A percentile compares a stretch with the other conserved stretches of the same genome.
Evolutionary conservation across 169 alveolate species (phyloP).

Genomic region (Cryptosporidium andersoni): DNA sequence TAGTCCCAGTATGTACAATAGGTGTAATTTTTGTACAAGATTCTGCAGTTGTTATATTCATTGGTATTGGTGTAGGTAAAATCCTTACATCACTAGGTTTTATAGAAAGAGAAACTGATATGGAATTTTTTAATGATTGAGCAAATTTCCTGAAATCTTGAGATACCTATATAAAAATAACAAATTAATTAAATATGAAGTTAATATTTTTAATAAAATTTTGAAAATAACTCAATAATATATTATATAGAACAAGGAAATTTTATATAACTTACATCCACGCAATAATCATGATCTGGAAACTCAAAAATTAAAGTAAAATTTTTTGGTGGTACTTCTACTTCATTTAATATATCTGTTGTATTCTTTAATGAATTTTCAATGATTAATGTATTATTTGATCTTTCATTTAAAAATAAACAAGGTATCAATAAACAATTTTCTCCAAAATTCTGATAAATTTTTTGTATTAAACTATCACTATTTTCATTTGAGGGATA

Average conservation of each 20-base stretch:
- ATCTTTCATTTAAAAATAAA: slow-evolving; percentile 22
- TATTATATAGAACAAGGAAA: background rate
- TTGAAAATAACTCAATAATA: background rate
- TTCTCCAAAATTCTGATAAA: slow-evolving; percentile 42
- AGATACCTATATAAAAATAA: slow-evolving; percentile 22
- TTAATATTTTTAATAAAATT: background rate
- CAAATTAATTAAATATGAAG: background rate
- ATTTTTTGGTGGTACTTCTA: background rate
- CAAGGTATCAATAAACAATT: slow-evolving; percentile 49
- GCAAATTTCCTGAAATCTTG: slow-evolving; percentile 68
- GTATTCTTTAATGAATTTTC: too few species aligned
- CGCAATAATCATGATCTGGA: slow-evolving; percentile 48
- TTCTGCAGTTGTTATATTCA: slow-evolving; percentile 14
- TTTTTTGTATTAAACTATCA: too few species aligned
- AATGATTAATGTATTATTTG: slow-evolving; percentile 46
- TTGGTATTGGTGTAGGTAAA: slow-evolving; percentile 58
- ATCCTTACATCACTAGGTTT: slow-evolving; percentile 58
- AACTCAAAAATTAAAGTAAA: slow-evolving; percentile 46
- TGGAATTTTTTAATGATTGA: slow-evolving; percentile 55
- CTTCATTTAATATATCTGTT: too few species aligned
- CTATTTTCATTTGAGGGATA: too few species aligned
- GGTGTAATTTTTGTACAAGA: slow-evolving; percentile 50
- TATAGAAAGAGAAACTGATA: slow-evolving; percentile 41
- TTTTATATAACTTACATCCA: slow-evolving; percentile 41
- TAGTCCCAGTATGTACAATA: slow-evolving; percentile 55